Conservation (phyloP, 2,329 filamentous ascomycete species). For the Lecanosticta acicola region DNA sequence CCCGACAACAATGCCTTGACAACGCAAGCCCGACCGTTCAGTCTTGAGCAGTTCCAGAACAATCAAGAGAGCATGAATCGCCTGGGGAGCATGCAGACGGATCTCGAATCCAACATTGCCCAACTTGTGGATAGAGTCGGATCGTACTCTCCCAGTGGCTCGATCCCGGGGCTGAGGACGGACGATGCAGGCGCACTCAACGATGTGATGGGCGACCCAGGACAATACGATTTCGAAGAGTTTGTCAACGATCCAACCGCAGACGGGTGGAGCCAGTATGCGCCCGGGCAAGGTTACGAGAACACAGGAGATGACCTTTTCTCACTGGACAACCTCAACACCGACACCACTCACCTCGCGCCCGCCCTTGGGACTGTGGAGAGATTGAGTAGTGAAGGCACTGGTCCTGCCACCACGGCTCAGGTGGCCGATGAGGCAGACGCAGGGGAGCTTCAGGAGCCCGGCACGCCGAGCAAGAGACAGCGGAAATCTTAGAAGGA, state of each 20-base stretch:
- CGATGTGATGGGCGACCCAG: not conserved
- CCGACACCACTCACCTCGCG: constrained; percentile 9
- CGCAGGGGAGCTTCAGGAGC: constrained; percentile 11
- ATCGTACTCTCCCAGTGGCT: not conserved
- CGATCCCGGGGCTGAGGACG: not conserved
- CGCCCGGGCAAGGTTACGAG: not conserved
- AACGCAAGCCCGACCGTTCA: not conserved
- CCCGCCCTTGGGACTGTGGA: constrained; percentile 30
- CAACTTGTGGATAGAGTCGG: not conserved
- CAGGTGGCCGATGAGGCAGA: constrained; percentile 7
- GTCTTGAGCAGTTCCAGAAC: not conserved
- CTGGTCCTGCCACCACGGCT: constrained; percentile 29
- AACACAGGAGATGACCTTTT: constrained; percentile 16
- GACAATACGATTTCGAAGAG: constrained; percentile 2
- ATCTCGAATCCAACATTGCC: not conserved
- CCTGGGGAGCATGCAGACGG: constrained; percentile 1
- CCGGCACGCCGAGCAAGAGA: constrained; percentile 25
- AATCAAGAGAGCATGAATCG: not conserved
- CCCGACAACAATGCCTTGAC: constrained; percentile 51
- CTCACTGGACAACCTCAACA: not conserved
- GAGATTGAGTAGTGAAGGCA: constrained; percentile 38
- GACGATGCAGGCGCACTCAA: not conserved
- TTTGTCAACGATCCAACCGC: constrained; percentile 1
- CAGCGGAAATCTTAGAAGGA: constrained; percentile 11
- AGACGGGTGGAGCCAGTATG: not conserved